Evolutionary conservation across 495 filamentous ascomycete genomes (phyloP).

Genomic region (Trichoderma virens): DNA sequence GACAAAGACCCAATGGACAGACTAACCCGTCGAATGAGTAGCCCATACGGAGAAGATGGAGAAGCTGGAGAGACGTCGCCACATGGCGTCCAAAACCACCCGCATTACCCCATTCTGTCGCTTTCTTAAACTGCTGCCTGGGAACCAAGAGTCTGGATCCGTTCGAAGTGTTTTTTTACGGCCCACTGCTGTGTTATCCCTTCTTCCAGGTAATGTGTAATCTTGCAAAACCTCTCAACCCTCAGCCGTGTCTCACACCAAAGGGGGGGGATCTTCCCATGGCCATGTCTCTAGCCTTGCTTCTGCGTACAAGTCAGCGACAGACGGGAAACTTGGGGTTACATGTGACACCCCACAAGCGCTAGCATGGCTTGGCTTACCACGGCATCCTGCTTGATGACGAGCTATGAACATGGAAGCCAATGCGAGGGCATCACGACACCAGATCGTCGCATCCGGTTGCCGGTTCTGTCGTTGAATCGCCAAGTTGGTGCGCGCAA

Average conservation of each 20-base stretch:
- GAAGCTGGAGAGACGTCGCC: conserved; percentile 1
- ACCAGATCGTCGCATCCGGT: neutral
- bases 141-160: neutral
- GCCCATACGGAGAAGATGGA: conserved; percentile 2
- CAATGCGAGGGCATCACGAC: neutral
- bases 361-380: neutral
- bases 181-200: neutral
- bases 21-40: neutral
- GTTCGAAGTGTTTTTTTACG: neutral
- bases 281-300: neutral
- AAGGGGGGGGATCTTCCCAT: too few species aligned
- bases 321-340: neutral
- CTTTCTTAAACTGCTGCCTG: conserved; percentile 4
- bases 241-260: too few species aligned
- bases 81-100: conserved; percentile 1
- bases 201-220: too few species aligned
- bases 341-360: neutral
- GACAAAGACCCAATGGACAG: neutral
- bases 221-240: too few species aligned
- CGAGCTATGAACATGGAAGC: neutral
- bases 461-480: neutral
- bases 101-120: neutral
- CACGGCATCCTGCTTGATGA: neutral
- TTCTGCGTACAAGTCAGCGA: too few species aligned
- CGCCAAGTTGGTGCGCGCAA: neutral